Conservation (phyloP, 2,329 filamentous ascomycete species). For the Colletotrichum aenigma region DNA sequence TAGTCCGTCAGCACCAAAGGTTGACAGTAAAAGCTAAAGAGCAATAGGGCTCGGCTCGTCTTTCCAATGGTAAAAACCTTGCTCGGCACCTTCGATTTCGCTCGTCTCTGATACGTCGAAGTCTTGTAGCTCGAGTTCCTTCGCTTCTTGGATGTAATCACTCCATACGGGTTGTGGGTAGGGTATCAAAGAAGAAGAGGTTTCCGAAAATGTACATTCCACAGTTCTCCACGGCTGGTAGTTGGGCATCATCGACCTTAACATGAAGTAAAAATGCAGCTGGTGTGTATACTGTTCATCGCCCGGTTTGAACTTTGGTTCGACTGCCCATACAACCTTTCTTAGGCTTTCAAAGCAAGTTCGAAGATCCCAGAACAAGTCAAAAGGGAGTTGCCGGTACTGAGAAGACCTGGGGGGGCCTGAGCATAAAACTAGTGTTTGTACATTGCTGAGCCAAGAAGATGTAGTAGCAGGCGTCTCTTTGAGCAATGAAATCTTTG, state of each 20-base stretch:
- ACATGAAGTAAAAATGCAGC: neutral
- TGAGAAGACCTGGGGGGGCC: neutral
- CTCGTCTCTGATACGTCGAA: neutral
- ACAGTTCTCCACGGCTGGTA: neutral
- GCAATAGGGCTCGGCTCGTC: neutral
- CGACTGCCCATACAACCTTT: neutral
- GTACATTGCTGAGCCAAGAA: neutral
- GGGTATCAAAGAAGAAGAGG: neutral
- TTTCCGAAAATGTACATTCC: neutral
- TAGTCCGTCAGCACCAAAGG: neutral
- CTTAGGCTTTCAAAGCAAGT: neutral
- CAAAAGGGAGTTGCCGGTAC: neutral
- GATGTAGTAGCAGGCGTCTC: neutral
- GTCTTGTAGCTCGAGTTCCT: neutral
- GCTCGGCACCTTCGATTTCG: neutral
- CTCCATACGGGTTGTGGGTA: neutral
- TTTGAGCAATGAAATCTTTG: neutral
- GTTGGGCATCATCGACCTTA: neutral
- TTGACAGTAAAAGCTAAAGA: neutral
- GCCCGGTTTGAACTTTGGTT: accelerated
- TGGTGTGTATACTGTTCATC: neutral
- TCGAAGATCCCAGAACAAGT: neutral
- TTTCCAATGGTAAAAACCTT: neutral
- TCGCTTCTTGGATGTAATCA: neutral
- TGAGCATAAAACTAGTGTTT: neutral